A percentile compares a stretch with the other conserved stretches of the same genome.
These are phyloP conservation scores for Dicorynia guianensis DNA, from an alignment of 306 rosid genomes.

Conservation along the genomic window DNA sequence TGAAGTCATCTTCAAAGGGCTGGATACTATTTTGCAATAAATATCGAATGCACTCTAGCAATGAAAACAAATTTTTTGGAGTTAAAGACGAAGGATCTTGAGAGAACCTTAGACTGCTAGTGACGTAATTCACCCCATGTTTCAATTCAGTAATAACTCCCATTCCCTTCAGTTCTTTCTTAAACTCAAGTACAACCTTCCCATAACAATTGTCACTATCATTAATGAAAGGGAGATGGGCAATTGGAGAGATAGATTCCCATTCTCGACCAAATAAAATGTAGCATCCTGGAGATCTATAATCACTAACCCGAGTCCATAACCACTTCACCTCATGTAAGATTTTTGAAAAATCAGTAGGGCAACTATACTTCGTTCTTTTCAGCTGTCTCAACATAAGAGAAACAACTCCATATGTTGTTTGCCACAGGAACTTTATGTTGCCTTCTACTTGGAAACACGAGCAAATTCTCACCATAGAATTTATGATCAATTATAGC, in stretches of 20 bases:
- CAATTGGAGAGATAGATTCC: conserved; percentile 62
- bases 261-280: conserved; percentile 69
- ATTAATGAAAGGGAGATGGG: conserved; percentile 75
- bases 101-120: conserved; percentile 50
- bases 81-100: conserved; percentile 46
- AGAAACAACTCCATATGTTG: conserved; percentile 61
- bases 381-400: conserved; percentile 50
- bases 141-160: conserved; percentile 61
- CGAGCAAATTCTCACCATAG: conserved; percentile 52
- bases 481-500: conserved; percentile 59
- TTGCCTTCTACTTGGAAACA: conserved; percentile 51
- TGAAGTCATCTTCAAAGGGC: conserved; percentile 42
- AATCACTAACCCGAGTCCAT: conserved; percentile 55
- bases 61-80: conserved; percentile 50
- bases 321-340: conserved; percentile 56
- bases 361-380: conserved; percentile 35
- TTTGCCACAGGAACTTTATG: conserved; percentile 36
- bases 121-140: conserved; percentile 59
- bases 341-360: conserved; percentile 36
- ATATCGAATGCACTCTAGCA: conserved; percentile 59
- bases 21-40: conserved; percentile 13
- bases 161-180: conserved; percentile 60
- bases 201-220: conserved; percentile 58
- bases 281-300: conserved; percentile 59
- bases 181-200: conserved; percentile 49